Evolutionary conservation across 371 early-diverging fungal species (phyloP), one percentile per base, ranked within the genome.

Genomic region (Mortierella polycephala): DNA sequence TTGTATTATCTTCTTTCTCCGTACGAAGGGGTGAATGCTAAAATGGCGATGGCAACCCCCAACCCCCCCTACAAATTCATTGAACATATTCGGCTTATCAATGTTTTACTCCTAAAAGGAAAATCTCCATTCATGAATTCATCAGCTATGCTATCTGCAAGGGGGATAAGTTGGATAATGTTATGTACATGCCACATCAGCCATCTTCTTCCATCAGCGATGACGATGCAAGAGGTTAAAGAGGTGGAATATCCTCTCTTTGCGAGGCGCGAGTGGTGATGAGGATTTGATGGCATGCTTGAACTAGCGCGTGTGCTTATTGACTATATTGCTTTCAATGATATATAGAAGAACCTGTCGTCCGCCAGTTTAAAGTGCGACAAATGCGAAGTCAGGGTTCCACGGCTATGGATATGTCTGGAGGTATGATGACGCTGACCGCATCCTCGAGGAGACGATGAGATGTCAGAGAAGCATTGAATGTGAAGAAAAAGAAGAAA

Each of bases 301-400:
- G 56, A 56, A 39, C 30, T 39, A 30, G 4, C 16, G 45, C 13
- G 37, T 14, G 7, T 53, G 20, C 54, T n/a, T 58, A 9, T 41
- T 21, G 16, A 30, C 21, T 60, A 21, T 47, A 42, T 42, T 12
- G 37, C 52, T 20, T 20, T 12, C 13, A 8, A 40, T 41, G 7
- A 52, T 46, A 21, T n/a, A 56, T 57, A 79, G 79, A 79, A 79
- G 58, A 72, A 72, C 47, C 44, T 79, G 60, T 64, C 73, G 49
- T 65, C 73, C 7, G 79, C 73, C n/a, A 66, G 47, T 55, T 47
- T 79, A 14, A 72, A 72, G 60, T 79, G 79, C 40, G 79, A 79
- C 59, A 57, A 51, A 57, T 79, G 79, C 42, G 79, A 79, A 37
- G 69, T 72, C 54, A 45, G 73, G 47, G 63, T 79, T 5, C 72